phyloP scores from a whole-genome alignment of 2,329 filamentous ascomycete species.

The Fusarium anthophilum region DNA sequence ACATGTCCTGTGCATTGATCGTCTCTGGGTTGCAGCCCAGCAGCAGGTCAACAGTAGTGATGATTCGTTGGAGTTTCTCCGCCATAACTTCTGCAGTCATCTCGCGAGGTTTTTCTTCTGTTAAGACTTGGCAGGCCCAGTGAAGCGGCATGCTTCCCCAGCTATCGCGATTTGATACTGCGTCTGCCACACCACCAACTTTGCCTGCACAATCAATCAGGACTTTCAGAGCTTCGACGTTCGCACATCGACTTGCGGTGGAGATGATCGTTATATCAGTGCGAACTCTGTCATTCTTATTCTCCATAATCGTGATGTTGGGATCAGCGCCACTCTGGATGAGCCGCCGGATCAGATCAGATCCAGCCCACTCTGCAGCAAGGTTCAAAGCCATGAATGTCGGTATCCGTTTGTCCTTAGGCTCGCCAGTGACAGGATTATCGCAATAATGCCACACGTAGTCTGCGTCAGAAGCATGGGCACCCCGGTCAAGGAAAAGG shows the following conservation, averaged over 20 bases:
- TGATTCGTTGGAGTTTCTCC: fast-evolving
- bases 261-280: not conserved
- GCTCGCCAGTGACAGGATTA: no score
- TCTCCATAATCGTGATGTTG: not conserved
- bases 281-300: not conserved
- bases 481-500: no score
- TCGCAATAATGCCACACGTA: no score
- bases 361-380: not conserved
- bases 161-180: not conserved
- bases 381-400: fast-evolving
- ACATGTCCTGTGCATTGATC: not conserved
- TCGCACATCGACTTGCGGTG: not conserved
- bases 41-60: fast-evolving
- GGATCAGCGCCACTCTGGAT: not conserved
- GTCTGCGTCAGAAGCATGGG: no score
- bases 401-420: no score
- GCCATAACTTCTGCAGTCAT: fast-evolving
- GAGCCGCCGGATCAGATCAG: not conserved
- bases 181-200: fast-evolving
- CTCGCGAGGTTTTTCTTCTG: not conserved
- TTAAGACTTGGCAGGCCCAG: not conserved
- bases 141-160: not conserved
- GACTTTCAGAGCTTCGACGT: not conserved
- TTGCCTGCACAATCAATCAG: not conserved
- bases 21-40: fast-evolving